Base-by-base conservation (phyloP, 805 yeast species). In the Barnettozyma vustinii region DNA sequence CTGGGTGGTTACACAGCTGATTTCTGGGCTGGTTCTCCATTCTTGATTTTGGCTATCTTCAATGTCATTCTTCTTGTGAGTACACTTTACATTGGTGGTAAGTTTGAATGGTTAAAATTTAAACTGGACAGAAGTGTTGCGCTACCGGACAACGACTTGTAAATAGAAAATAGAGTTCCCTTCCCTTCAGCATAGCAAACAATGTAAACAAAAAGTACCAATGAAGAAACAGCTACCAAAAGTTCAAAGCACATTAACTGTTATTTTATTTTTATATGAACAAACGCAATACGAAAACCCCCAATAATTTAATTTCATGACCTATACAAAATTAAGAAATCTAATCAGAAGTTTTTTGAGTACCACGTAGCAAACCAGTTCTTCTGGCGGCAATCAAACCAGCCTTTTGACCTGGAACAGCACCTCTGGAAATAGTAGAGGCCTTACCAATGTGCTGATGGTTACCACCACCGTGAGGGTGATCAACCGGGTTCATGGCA, bases 381-480 rank as follows among this genome's bases (percentile, higher is more conserved):
- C 99, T 90, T 89, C 99, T 90, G 76, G 99, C 99, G 70, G 99
- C 99, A 76, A 92, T 94, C 75, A 92, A 89, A 92, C 99, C 99
- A 74, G 95, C 96, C 95, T 92, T 92, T 83, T 92, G 99, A 88
- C 99, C 99, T 70, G 99, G 81, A 74, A 92, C 98, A 64, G 98
- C 97, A 77, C 96, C 96, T 87, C 98, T 89, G 66, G 96, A 85
- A 70, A 92, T 92, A 71, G 98, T 92, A 68, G 98, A 92, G 71
- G 98, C 97, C 84, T 92, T 92, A 90, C 98, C 98, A 81, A 91
- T 92, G 78, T 92, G 98, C 83, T 92, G 98, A 80, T 92, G 98
- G 96, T 91, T 91, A 92, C 99, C 99, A 92, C 99, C 98, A 88
- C 99, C 99, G 78, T 92, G 99, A 76, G 99, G 99, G 83, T 92